Base-by-base conservation (phyloP, 2,329 filamentous ascomycete species). In the Ophiostoma sp. region DNA sequence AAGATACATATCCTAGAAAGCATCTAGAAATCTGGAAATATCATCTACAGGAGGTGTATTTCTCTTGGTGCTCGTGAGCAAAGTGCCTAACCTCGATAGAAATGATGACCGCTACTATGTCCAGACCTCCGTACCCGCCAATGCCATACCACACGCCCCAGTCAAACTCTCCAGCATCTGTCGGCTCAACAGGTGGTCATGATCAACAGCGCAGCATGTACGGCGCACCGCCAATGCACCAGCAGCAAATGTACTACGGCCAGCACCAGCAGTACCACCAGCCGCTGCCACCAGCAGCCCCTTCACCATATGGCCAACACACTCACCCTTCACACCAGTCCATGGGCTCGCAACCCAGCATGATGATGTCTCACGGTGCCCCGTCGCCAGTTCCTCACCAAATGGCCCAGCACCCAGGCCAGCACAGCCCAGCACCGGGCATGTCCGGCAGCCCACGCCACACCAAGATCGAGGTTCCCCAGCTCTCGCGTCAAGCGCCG, bases 71-170 rank as follows among this genome's bases (percentile, higher is more conserved):
- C 27, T 10, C 4, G 2, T 13, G 20, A n/a, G 11, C 31, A 20
- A 65, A n/a, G 10, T 65, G 6, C 41, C 62, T 65, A 39, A 65
- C 35, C 7, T 35, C 41, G 2, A 1, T 84, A 81, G 86, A 88
- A 74, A 89, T 89, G 83, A 90, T 87, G 85, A 90, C 89, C 81
- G 84, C 86, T 76, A 82, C 82, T 73, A 85, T 88, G 91, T 90
- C 92, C 80, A 87, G 90, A 79, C 87, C 89, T 75, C 86, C 89
- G 66, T 97, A 96, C 79, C 94, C 94, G 75, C 92, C 93, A 72
- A 96, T 97, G 78, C 85, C 85, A 41, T 97, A 97, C 79, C 92
- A 97, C 80, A 96, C 94, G 23, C 93, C 94, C 70, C 94, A 97
- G 82, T 96, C 94, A 70, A 96, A 94, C 80, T 97, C 94, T 70